phyloP scores from a whole-genome alignment of 345 rosid genomes.

The Clarkia xantiana region DNA sequence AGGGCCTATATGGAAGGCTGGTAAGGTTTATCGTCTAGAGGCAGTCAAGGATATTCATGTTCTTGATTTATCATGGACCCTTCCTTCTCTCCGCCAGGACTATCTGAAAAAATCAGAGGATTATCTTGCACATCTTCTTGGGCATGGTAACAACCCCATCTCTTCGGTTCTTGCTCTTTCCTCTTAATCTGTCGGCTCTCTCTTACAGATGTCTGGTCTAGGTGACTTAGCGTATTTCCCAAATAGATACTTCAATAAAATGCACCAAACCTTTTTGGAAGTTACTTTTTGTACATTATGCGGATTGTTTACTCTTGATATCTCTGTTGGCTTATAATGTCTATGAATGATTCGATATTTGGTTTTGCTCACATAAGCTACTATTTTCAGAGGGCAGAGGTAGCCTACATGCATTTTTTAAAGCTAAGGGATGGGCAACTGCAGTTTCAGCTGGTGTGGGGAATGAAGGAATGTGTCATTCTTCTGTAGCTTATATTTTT shows the following conservation, averaged over 20 bases:
- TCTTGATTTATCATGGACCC: conserved; percentile 73
- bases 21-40: conserved; percentile 64
- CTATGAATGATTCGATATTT: too few species aligned
- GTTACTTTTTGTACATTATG: neutral
- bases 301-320: neutral
- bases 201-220: neutral
- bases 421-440: conserved; percentile 76
- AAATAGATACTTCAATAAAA: too few species aligned
- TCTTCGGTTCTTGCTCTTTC: neutral
- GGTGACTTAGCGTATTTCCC: too few species aligned
- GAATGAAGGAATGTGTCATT: conserved; percentile 78
- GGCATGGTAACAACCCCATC: conserved; percentile 53
- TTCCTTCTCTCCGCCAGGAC: conserved; percentile 77
- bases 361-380: neutral
- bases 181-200: neutral
- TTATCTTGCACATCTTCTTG: conserved; percentile 84
- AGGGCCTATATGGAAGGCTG: conserved; percentile 70
- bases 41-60: conserved; percentile 88
- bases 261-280: too few species aligned
- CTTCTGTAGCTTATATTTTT: conserved; percentile 77
- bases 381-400: conserved; percentile 84
- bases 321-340: neutral
- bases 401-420: conserved; percentile 74
- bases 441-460: conserved; percentile 88
- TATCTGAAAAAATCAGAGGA: conserved; percentile 91